A percentile compares a stretch with the other conserved stretches of the same genome.
These are phyloP conservation scores for Ziziphus jujuba DNA, from an alignment of 306 rosid genomes.

Conservation along the genomic window DNA sequence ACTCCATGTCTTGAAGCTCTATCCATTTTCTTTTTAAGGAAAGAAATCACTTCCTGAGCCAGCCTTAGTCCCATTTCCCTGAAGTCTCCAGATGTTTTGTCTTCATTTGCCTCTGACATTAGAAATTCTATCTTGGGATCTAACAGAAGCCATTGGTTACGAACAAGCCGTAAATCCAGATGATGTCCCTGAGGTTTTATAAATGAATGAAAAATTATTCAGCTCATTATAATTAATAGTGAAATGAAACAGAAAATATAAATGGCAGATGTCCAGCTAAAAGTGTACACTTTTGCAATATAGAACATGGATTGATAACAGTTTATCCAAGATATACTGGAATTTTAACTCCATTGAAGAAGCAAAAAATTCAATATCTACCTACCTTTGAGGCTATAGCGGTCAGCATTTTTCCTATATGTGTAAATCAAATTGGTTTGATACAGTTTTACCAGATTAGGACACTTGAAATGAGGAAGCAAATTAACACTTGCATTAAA, in stretches of 20 bases:
- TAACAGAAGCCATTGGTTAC: conserved; percentile 89
- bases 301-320: neutral
- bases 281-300: neutral
- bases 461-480: no score
- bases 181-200: conserved; percentile 80
- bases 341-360: neutral
- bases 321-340: neutral
- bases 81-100: conserved; percentile 87
- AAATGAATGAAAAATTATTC: conserved; percentile 6
- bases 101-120: conserved; percentile 92
- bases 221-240: neutral
- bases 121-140: conserved; percentile 85
- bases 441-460: no score
- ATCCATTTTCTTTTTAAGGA: conserved; percentile 76
- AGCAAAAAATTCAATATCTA: neutral
- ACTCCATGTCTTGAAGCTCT: conserved; percentile 59
- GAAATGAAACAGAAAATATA: neutral
- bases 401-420: no score
- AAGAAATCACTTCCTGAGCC: conserved; percentile 77
- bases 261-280: neutral
- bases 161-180: conserved; percentile 82
- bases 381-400: no score
- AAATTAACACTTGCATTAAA: no score
- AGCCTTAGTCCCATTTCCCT: conserved; percentile 94
- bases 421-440: no score